phyloP scores from a whole-genome alignment of 345 rosid species.

The Boechera retrofracta region DNA sequence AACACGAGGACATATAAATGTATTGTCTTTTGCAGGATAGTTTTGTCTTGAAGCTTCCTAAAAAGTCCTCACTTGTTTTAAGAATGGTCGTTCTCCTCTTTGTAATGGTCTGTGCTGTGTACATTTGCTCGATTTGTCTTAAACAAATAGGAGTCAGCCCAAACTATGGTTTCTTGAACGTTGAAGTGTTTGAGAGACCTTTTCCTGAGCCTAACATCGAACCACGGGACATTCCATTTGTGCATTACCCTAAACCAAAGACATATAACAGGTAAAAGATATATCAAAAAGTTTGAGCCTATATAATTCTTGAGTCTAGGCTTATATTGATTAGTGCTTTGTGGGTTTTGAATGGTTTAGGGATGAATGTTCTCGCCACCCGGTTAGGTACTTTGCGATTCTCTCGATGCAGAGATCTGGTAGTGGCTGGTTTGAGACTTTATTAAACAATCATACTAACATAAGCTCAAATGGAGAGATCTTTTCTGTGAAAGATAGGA shows the following conservation, averaged over 20 bases:
- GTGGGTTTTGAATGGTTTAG: slow-evolving; percentile 44
- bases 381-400: slow-evolving; percentile 92
- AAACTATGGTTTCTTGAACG: slow-evolving; percentile 51
- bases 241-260: slow-evolving; percentile 79
- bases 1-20: neutral
- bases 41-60: slow-evolving; percentile 62
- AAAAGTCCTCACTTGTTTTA: slow-evolving; percentile 72
- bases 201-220: slow-evolving; percentile 72
- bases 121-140: slow-evolving; percentile 73
- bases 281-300: neutral
- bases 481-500: slow-evolving; percentile 87
- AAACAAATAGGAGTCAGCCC: slow-evolving; percentile 64
- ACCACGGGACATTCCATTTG: slow-evolving; percentile 88
- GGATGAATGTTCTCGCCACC: slow-evolving; percentile 86
- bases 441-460: slow-evolving; percentile 90
- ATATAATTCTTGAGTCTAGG: neutral
- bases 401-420: slow-evolving; percentile 99
- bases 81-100: slow-evolving; percentile 75
- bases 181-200: slow-evolving; percentile 57
- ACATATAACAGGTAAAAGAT: slow-evolving; percentile 68
- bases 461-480: slow-evolving; percentile 97
- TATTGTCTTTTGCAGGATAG: slow-evolving; percentile 51
- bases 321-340: neutral
- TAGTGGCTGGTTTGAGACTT: slow-evolving; percentile 99
- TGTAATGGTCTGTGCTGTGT: slow-evolving; percentile 75